Percentiles rank a stretch among this genome's conserved stretches.
Conservation (phyloP, 1,284 basidiomycete species). For the Erythrobasidium hasegawianum region DNA sequence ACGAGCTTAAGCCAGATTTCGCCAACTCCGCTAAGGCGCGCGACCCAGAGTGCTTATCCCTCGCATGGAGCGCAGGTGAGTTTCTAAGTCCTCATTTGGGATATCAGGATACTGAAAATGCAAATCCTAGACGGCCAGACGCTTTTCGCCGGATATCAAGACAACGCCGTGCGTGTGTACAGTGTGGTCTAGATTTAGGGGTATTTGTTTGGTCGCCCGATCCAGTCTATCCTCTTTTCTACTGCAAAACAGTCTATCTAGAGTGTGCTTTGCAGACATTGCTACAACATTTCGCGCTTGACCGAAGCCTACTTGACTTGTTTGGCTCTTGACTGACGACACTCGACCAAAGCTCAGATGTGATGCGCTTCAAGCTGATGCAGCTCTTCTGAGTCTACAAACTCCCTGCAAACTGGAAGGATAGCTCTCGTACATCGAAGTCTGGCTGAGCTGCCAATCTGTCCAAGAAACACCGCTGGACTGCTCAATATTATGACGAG, state of each 20-base stretch:
- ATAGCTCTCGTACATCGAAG: background rate
- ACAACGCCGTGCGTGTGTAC: slow-evolving; percentile 85
- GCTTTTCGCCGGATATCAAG: slow-evolving; percentile 90
- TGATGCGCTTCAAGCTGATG: background rate
- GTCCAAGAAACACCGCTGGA: background rate
- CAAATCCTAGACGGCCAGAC: slow-evolving; percentile 75
- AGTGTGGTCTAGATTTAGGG: slow-evolving; percentile 63
- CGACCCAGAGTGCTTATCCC: slow-evolving; percentile 93
- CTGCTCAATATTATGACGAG: background rate
- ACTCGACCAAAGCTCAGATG: too few species aligned
- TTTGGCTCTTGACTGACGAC: background rate
- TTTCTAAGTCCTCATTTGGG: too few species aligned
- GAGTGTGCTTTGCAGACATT: background rate
- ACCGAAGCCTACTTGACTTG: background rate
- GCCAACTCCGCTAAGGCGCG: slow-evolving; percentile 71
- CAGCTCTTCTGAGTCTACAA: background rate
- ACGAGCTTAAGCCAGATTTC: slow-evolving; percentile 94
- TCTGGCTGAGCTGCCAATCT: background rate
- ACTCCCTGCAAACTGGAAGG: background rate
- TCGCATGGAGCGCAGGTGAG: slow-evolving; percentile 74
- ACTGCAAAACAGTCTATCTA: background rate
- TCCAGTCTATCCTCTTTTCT: background rate
- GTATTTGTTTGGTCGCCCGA: too few species aligned
- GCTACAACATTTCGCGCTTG: background rate
- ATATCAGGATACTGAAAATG: too few species aligned